Percentiles rank a stretch among this genome's conserved stretches.
Conservation (phyloP, 345 rosid species). For the Hibiscus syriacus region DNA sequence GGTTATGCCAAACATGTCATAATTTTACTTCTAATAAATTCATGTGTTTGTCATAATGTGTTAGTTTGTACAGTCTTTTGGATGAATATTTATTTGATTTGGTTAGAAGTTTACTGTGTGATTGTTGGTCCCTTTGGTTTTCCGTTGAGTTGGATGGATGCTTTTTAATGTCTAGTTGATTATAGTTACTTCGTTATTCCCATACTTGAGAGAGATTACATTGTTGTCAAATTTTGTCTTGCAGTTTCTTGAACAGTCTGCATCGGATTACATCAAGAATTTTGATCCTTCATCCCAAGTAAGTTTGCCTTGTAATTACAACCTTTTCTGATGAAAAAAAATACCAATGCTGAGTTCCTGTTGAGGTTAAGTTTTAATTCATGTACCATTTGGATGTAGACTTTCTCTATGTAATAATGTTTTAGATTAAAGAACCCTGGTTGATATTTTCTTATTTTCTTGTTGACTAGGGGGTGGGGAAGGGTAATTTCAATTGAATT, state of each 20-base stretch:
- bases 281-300: conserved; percentile 82
- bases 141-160: neutral
- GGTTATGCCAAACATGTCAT: neutral
- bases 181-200: neutral
- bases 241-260: conserved; percentile 81
- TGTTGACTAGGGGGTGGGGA: neutral
- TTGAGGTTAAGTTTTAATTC: neutral
- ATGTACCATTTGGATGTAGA: neutral
- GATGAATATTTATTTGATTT: neutral
- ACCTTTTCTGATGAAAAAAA: neutral
- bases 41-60: neutral
- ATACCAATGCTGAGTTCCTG: neutral
- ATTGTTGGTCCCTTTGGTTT: neutral
- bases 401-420: neutral
- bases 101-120: neutral
- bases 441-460: neutral
- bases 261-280: conserved; percentile 49
- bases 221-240: conserved; percentile 7
- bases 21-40: neutral
- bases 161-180: neutral
- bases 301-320: conserved; percentile 21
- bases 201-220: neutral
- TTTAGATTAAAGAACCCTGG: neutral
- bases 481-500: neutral
- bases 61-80: neutral